Evolutionary conservation across 768 basidiomycete genomes (phyloP), one percentile per base, ranked within the genome.

Genomic region (Lentinula guzmanii): DNA sequence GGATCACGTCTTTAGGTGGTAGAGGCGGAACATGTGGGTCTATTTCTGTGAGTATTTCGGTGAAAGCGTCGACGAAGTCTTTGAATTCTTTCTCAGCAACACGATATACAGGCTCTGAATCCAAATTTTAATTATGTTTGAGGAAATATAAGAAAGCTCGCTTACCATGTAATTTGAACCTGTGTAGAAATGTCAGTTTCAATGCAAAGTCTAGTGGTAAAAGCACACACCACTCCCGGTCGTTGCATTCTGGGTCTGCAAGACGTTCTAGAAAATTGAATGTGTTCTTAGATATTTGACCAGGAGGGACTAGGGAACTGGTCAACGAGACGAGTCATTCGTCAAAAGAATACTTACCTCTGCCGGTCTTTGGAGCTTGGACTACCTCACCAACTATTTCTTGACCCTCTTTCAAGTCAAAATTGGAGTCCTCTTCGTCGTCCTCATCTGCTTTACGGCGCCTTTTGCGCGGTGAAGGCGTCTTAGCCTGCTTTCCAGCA

Each of bases 31-130:
- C 83, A 67, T 97, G 85, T 16, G 84, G 75, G 70, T 99, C 96
- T 1, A 85, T 86, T 50, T 86, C 87, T 33, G 80, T 77, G 15
- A 96, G 77, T 33, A 83, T 72, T 10, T 83, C 77, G 1, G 89
- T 89, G 68, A 95, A 85, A 0, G 75, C 75, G 45, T 89, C 87
- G 18, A 95, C 75, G 67, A 96, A 98, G 41, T 79, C 83, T 69
- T 89, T 90, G 89, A 91, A 98, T 72, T 98, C 93, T 66, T 86
- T 83, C 71, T 96, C 94, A 1, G 91, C 91, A 21, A 81, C 81
- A 21, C 92, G 81, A 68, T 89, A 96, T 3, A 90, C 83, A 1
- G 89, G 86, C 66, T 93, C 91, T 90, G 46, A 52, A 28, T 13
- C 31, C 4, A 24, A 16, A 52, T 56, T 6, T 16, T 2, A 54